These are phyloP conservation scores for Colletotrichum sp. DNA, from an alignment of 2,329 filamentous ascomycete genomes.

Conservation along the genomic window DNA sequence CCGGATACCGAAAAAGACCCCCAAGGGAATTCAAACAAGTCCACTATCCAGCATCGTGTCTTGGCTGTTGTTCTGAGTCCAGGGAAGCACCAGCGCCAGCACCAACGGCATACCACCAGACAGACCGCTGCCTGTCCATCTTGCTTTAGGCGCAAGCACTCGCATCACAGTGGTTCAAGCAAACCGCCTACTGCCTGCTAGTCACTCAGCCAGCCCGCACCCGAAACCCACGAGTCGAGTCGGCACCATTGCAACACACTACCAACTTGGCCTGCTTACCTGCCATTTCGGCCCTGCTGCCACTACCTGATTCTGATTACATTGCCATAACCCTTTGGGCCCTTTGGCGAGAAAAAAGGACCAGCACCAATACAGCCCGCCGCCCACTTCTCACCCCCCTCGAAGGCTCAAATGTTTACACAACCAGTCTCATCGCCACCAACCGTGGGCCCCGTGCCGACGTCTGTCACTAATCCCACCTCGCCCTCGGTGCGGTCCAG, in stretches of 20 bases:
- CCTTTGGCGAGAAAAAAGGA: neutral
- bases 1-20: neutral
- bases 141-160: neutral
- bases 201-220: neutral
- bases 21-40: neutral
- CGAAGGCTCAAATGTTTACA: slow-evolving; percentile 40
- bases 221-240: slow-evolving; percentile 14
- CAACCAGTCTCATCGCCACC: slow-evolving; percentile 44
- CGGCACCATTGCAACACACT: slow-evolving; percentile 7
- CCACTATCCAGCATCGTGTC: neutral
- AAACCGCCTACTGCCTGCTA: neutral
- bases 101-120: neutral
- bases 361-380: neutral
- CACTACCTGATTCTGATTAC: neutral
- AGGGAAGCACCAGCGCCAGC: neutral
- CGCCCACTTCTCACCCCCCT: neutral
- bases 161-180: slow-evolving; percentile 4
- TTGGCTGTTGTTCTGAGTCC: neutral
- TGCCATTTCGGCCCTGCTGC: neutral
- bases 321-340: neutral
- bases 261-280: neutral
- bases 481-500: slow-evolving; percentile 51
- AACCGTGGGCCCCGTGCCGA: slow-evolving; percentile 34
- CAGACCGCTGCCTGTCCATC: neutral
- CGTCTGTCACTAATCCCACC: slow-evolving; percentile 34